Evolutionary conservation across 78 protist species (phyloP), one percentile per base, ranked within the genome.

Genomic region (Dictyostelium capitatum): DNA sequence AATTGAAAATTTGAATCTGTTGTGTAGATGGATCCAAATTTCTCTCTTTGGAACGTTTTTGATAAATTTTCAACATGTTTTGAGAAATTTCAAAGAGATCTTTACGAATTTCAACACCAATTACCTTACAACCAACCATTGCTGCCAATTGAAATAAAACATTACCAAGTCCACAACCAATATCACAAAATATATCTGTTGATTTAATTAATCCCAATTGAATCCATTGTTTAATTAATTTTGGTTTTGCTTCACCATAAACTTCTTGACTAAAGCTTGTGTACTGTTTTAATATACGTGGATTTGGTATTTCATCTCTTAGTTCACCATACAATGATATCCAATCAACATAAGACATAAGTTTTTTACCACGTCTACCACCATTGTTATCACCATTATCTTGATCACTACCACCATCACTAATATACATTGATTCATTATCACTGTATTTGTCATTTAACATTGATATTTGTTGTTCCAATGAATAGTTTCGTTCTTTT

Each of bases 81-180:
- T 19, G 47, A 32, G 89, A 82, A 11, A 82, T 25, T 14, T 64
- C 69, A 15, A 20, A 65, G 11, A 82, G 79, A 23, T 82, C 89
- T 53, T n/a, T 46, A 43, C 89, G 57, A 48, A 82, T 47, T 15
- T 82, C 89, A 10, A 82, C 37, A 17, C 89, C 89, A 19, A 82
- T 82, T 7, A 51, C 79, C 10, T 53, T 32, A 30, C 89, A 82
- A 30, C 89, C 89, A n/a, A 82, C 89, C 65, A 67, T 70, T 23
- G 89, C 47, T 0, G 89, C 89, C 64, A 82, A 37, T 32, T 82
- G 89, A 30, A 82, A 82, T 28, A 82, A 20, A 17, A 82, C 65
- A 69, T 82, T 82, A 17, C 89, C 89, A 48, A 82, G 47, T 17
- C 80, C 89, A 32, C 89, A 82, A 69, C 89, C 89, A 17, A 82